These are phyloP conservation scores for Carex kokanica DNA, from an alignment of 176 grass and related monocot genomes.

Conservation along the genomic window DNA sequence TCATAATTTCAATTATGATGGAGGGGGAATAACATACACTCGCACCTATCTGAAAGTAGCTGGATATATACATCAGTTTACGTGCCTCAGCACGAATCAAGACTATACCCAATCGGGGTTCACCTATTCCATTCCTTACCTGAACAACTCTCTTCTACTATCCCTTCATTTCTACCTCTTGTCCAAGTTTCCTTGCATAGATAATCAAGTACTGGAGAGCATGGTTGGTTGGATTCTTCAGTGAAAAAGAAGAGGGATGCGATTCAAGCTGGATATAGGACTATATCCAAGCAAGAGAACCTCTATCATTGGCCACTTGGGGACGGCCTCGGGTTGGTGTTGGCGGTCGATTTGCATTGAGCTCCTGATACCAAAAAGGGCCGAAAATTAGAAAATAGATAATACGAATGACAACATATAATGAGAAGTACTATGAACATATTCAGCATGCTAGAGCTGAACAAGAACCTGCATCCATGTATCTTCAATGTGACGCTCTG, in stretches of 20 bases:
- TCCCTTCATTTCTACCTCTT: constrained; percentile 24
- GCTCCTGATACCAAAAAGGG: constrained; percentile 52
- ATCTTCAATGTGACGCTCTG: constrained; percentile 86
- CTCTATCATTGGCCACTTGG: constrained; percentile 78
- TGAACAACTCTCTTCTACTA: constrained; percentile 19
- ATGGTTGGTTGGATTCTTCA: constrained; percentile 2
- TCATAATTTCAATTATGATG: constrained; percentile 27
- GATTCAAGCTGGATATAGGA: constrained; percentile 19
- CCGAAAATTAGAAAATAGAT: not conserved
- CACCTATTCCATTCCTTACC: constrained; percentile 17
- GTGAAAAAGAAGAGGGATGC: not conserved
- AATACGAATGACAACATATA: not conserved
- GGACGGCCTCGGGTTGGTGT: constrained; percentile 94
- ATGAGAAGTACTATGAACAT: not conserved
- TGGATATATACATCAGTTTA: constrained; percentile 29
- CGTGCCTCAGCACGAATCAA: constrained; percentile 20
- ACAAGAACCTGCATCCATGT: constrained; percentile 97
- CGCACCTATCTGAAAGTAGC: constrained; percentile 28
- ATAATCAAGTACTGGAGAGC: constrained; percentile 14
- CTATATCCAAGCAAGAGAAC: constrained; percentile 97
- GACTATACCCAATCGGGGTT: constrained; percentile 15
- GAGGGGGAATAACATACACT: constrained; percentile 22
- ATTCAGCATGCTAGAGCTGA: not conserved
- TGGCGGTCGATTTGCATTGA: constrained; percentile 97
- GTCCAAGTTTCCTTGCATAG: not conserved